Evolutionary conservation across 2,329 filamentous ascomycete species (phyloP).

Genomic region (Leptographium procerum): DNA sequence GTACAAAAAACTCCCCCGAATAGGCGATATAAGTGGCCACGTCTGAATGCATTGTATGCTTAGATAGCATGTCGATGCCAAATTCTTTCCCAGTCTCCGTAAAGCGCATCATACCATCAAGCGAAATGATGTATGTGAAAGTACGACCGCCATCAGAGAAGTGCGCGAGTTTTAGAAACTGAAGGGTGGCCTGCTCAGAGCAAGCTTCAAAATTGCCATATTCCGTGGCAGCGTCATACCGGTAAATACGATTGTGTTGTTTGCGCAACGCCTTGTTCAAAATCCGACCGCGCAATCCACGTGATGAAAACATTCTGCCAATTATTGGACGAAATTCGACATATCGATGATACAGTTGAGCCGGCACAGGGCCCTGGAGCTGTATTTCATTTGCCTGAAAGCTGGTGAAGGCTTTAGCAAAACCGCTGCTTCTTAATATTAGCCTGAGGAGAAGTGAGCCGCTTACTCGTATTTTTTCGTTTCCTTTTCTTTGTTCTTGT

Average conservation of each 20-base stretch:
- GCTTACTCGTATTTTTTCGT: slow-evolving; percentile 63
- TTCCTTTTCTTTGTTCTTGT: slow-evolving; percentile 27
- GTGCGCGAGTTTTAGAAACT: slow-evolving; percentile 78
- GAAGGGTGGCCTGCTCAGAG: slow-evolving; percentile 57
- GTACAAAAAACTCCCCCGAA: slow-evolving; percentile 86
- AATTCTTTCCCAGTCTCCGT: slow-evolving; percentile 96
- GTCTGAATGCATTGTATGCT: slow-evolving; percentile 95
- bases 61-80: slow-evolving; percentile 82
- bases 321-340: slow-evolving; percentile 90
- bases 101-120: slow-evolving; percentile 79
- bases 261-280: slow-evolving; percentile 80
- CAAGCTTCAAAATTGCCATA: slow-evolving; percentile 58
- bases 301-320: slow-evolving; percentile 72
- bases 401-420: slow-evolving; percentile 28
- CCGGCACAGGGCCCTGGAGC: slow-evolving; percentile 69
- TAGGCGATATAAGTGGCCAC: slow-evolving; percentile 86
- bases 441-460: background rate
- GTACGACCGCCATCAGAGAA: slow-evolving; percentile 76
- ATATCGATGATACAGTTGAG: slow-evolving; percentile 76
- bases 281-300: slow-evolving; percentile 66
- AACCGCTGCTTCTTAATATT: background rate
- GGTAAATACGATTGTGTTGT: slow-evolving; percentile 82
- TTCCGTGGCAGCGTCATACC: slow-evolving; percentile 67
- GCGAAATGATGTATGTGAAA: slow-evolving; percentile 84
- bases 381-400: slow-evolving; percentile 93